Evolutionary conservation across 371 early-diverging fungal genomes (phyloP).

Genomic region (Actinomortierella wolfii): DNA sequence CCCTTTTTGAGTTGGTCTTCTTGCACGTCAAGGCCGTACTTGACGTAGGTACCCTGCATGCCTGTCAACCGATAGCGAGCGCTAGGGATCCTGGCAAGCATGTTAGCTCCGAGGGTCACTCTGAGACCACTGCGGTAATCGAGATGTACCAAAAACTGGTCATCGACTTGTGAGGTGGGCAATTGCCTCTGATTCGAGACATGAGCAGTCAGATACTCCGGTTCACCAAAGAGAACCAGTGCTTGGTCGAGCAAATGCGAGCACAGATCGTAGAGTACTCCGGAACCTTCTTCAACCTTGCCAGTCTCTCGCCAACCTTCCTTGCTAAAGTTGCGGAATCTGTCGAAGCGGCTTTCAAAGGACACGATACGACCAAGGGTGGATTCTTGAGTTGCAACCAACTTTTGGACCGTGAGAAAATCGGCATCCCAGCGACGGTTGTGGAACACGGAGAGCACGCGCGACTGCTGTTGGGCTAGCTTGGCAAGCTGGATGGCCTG

Average conservation of each 20-base stretch:
- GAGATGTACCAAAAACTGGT: slow-evolving; percentile 68
- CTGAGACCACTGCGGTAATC: slow-evolving; percentile 63
- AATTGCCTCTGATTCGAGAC: slow-evolving; percentile 74
- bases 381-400: slow-evolving; percentile 51
- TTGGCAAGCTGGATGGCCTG: slow-evolving; percentile 64
- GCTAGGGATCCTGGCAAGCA: slow-evolving; percentile 72
- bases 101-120: slow-evolving; percentile 68
- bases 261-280: slow-evolving; percentile 78
- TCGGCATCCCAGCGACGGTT: slow-evolving; percentile 87
- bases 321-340: slow-evolving; percentile 74
- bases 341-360: slow-evolving; percentile 76
- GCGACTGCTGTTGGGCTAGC: slow-evolving; percentile 59
- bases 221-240: slow-evolving; percentile 70
- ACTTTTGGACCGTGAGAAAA: slow-evolving; percentile 71
- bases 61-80: slow-evolving; percentile 74
- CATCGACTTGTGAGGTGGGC: slow-evolving; percentile 56
- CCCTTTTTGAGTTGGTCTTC: slow-evolving; percentile 76
- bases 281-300: slow-evolving; percentile 64
- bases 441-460: slow-evolving; percentile 74
- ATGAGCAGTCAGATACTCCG: slow-evolving; percentile 63
- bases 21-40: slow-evolving; percentile 74
- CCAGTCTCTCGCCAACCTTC: slow-evolving; percentile 75
- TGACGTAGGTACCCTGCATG: slow-evolving; percentile 69
- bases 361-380: slow-evolving; percentile 73
- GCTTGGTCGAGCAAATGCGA: slow-evolving; percentile 83